Conservation (phyloP, 768 basidiomycete genomes). For the Psilocybe cyanescens region DNA sequence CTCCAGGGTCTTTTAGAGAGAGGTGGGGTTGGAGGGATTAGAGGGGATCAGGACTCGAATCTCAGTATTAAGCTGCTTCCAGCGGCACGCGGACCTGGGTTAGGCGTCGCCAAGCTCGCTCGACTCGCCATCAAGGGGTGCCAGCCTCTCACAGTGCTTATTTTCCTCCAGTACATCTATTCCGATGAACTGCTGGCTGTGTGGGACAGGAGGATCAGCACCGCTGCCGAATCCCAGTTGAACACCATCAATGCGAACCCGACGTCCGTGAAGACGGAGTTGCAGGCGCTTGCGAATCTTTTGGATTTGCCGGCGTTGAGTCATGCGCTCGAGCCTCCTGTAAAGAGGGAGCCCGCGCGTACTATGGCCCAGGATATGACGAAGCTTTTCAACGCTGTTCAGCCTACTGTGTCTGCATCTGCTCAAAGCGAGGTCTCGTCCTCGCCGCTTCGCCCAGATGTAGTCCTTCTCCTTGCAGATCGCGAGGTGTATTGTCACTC, state of each 20-base stretch:
- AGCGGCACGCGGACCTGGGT: conserved; percentile 24
- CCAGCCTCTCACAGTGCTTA: conserved; percentile 68
- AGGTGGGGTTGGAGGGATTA: conserved; percentile 18
- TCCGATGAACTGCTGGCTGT: conserved; percentile 80
- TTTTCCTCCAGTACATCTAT: conserved; percentile 87
- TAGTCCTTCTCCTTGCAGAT: conserved; percentile 74
- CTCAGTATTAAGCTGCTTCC: conserved; percentile 29
- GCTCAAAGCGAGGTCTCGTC: not conserved
- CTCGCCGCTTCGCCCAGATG: conserved; percentile 57
- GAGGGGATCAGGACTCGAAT: conserved; percentile 27
- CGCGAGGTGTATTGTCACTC: conserved; percentile 71
- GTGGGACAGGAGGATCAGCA: conserved; percentile 82
- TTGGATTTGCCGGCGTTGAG: conserved; percentile 61
- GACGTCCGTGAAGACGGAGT: conserved; percentile 60
- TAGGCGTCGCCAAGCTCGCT: conserved; percentile 25
- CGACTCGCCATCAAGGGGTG: conserved; percentile 55
- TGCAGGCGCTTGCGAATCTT: conserved; percentile 58
- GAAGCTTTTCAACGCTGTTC: conserved; percentile 48
- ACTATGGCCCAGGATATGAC: conserved; percentile 56
- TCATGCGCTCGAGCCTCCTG: conserved; percentile 59
- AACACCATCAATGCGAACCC: conserved; percentile 43
- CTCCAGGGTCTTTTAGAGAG: conserved; percentile 49
- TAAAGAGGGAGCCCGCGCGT: conserved; percentile 54
- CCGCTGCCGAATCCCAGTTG: conserved; percentile 51
- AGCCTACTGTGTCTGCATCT: conserved; percentile 12